Base-by-base conservation (phyloP, 2,329 filamentous ascomycete genomes). In the Aureobasidium sp. region DNA sequence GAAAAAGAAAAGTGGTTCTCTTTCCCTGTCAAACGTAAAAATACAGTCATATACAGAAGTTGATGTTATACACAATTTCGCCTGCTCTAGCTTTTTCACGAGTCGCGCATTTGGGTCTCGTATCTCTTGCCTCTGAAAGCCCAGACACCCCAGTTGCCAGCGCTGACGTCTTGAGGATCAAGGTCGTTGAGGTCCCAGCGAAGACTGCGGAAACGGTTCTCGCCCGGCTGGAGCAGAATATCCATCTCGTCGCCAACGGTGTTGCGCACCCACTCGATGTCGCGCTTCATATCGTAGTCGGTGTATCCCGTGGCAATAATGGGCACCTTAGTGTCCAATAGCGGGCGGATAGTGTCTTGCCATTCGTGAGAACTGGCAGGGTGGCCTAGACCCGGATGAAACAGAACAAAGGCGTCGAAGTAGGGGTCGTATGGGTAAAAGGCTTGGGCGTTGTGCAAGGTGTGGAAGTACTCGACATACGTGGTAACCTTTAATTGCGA, bases 391-490 rank as follows among this genome's bases (percentile, higher is more conserved):
- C 95, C 95, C 0, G 95, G 95, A 71, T 99, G 95, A 81, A 97
- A 99, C 57, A 97, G 83, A 70, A 99, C 87, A 72, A 99, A 96
- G 75, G 90, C 94, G 79, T 99, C 94, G 74, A 99, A 96, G 78
- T 99, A 99, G 0, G 94, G 94, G 72, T 99, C 94, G 72, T 95
- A 97, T 0, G 95, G 94, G 63, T 89, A 86, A 78, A 97, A 99
- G 72, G 92, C 84, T 52, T 91, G 88, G 0, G 93, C 89, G 73
- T 91, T 86, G 78, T 99, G 93, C 68, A 99, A 84, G 2, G 90
- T 97, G 76, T 99, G 93, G 79, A 95, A 99, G 78, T 99, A 97
- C 69, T 99, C 94, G 57, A 97, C 93, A 70, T 92, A 96, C 0
- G 95, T 99, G 74, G 88, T 94, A 71, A 99, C 96, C 80, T 99